A percentile compares a stretch with the other conserved stretches of the same genome.
phyloP scores from a whole-genome alignment of 768 basidiomycete genomes.

The Mycena venus region DNA sequence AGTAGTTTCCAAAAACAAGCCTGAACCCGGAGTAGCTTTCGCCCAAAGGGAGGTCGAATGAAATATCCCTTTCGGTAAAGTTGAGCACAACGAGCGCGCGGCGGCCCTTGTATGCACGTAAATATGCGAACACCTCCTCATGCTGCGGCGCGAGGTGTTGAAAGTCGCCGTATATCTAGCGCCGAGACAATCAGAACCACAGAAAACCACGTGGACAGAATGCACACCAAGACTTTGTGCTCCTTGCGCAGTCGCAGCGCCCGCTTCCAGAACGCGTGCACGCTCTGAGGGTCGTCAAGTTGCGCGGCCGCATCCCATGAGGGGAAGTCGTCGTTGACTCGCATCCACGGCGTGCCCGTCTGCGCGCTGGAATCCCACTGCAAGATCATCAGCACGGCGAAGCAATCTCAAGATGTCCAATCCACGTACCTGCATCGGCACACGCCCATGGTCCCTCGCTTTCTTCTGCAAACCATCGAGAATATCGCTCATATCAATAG shows the following conservation, averaged over 20 bases:
- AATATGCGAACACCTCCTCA: slow-evolving; percentile 69
- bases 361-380: slow-evolving; percentile 71
- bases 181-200: background rate
- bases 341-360: slow-evolving; percentile 78
- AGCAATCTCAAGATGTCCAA: slow-evolving; percentile 9
- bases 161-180: slow-evolving; percentile 75
- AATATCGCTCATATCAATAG: slow-evolving; percentile 71
- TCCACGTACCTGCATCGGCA: slow-evolving; percentile 79
- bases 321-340: slow-evolving; percentile 76
- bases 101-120: slow-evolving; percentile 51
- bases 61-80: slow-evolving; percentile 50
- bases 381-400: background rate
- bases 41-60: background rate
- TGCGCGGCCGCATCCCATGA: slow-evolving; percentile 70
- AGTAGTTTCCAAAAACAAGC: slow-evolving; percentile 50
- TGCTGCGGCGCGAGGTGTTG: slow-evolving; percentile 59
- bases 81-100: slow-evolving; percentile 64
- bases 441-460: slow-evolving; percentile 78
- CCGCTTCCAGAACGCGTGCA: slow-evolving; percentile 71
- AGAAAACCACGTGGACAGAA: background rate
- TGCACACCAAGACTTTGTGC: slow-evolving; percentile 65
- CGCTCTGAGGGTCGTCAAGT: slow-evolving; percentile 62
- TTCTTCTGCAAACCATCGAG: slow-evolving; percentile 70
- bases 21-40: slow-evolving; percentile 20
- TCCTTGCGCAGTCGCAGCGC: slow-evolving; percentile 67